Evolutionary conservation across 2,329 filamentous ascomycete genomes (phyloP), one percentile per base, ranked within the genome.

Genomic region (Pseudogymnoascus sp.): DNA sequence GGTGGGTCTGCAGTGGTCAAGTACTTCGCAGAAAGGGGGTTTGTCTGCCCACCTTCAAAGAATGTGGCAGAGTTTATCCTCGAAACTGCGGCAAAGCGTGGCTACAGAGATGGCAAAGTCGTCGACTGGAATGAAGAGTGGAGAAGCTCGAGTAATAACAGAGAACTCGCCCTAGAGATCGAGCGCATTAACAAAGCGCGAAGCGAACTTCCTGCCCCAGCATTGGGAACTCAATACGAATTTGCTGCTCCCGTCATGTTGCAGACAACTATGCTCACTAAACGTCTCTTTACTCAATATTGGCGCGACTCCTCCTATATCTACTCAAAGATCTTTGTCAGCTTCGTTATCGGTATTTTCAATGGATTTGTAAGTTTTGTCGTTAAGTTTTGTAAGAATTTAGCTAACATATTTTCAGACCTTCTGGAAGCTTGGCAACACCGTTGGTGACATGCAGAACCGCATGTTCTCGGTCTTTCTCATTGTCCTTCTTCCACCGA

Each of bases 91-190:
- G 13, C 71, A 72, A 4, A 71, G 71, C 42, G 71, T 71, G 17
- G 69, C 64, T 6, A 74, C 77, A 42, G 47, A 57, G 47, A 57
- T 31, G 80, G 78, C 0, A 78, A 75, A 62, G 75, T 69, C 69
- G 78, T 68, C 50, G 81, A 91, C 71, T 91, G 89, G 89, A 87
- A 86, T 70, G 79, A 89, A 42, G 82, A 89, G 66, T 91, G 88
- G 89, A 77, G 81, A 19, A 79, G 79, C n/a, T 91, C 85, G 0
- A 77, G 82, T 1, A 81, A 90, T 69, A 81, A 85, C 67, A 76
- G 78, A 0, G 74, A 77, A 3, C 75, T 89, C 36, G 75, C 83
- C 15, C 73, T 79, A 8, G 85, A 91, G 68, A 88, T 93, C 3
- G 82, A 88, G 40, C 76, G 76, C 1, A 83, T 91, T 66, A 82